Conservation (phyloP, 2,329 filamentous ascomycete species). For the Aspergillus tubingensis region DNA sequence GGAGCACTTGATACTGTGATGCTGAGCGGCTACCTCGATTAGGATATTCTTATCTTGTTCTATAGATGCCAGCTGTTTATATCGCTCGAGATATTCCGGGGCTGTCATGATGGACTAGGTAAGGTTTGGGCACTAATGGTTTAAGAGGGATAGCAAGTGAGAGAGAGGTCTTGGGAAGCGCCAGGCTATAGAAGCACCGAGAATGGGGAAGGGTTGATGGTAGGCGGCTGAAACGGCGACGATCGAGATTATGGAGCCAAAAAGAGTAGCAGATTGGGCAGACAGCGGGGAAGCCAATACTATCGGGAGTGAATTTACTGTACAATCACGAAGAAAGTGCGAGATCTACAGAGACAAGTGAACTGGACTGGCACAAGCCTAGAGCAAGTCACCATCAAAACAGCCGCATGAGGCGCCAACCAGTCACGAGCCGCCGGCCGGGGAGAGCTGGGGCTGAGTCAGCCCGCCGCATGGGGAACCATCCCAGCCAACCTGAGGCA, state of each 20-base stretch:
- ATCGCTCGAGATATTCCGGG: constrained; percentile 43
- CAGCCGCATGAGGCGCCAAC: background rate
- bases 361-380: background rate
- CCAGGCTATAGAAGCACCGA: background rate
- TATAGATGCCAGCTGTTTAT: constrained; percentile 45
- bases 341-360: background rate
- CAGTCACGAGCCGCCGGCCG: constrained; percentile 1
- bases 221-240: background rate
- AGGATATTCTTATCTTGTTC: constrained; percentile 52
- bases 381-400: background rate
- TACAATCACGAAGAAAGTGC: background rate
- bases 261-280: background rate
- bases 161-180: background rate
- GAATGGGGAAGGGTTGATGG: background rate
- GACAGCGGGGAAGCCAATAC: background rate
- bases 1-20: constrained; percentile 11
- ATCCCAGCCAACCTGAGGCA: too few species aligned
- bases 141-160: background rate
- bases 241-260: background rate
- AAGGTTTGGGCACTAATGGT: constrained; percentile 4
- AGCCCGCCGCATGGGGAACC: constrained; percentile 21
- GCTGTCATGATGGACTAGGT: constrained; percentile 33
- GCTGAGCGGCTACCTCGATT: constrained; percentile 45
- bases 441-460: constrained; percentile 20
- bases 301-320: background rate